Conservation (phyloP, 768 basidiomycete genomes). For the Mrakia blollopis region DNA sequence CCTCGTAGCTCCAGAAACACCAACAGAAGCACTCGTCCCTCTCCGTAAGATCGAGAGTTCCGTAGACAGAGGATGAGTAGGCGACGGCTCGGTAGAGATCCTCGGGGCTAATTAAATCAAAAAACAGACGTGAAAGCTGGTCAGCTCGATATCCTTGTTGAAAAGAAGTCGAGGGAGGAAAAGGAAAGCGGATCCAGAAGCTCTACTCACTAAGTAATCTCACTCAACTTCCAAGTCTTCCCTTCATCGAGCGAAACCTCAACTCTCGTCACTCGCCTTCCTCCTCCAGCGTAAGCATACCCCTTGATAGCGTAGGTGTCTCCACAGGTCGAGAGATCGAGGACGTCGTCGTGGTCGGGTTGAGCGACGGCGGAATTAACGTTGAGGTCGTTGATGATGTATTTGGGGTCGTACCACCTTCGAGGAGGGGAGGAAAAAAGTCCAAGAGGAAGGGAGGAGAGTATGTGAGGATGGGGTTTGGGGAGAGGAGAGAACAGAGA, state of each 20-base stretch:
- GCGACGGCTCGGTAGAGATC: slow-evolving; percentile 50
- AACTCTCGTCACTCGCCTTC: slow-evolving; percentile 56
- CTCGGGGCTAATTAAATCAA: slow-evolving; percentile 45
- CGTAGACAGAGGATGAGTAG: slow-evolving; percentile 49
- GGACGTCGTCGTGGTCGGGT: slow-evolving; percentile 55
- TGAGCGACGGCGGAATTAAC: slow-evolving; percentile 55
- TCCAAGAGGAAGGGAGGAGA: too few species aligned
- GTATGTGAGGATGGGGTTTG: too few species aligned
- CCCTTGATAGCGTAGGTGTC: slow-evolving; percentile 51
- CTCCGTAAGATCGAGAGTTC: slow-evolving; percentile 51
- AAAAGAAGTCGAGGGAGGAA: slow-evolving; percentile 49
- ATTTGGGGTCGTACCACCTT: slow-evolving; percentile 37
- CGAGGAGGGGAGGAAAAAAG: neutral
- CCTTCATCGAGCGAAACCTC: slow-evolving; percentile 59
- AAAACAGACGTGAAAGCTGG: neutral
- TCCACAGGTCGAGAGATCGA: slow-evolving; percentile 25
- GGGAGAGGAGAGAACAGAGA: neutral
- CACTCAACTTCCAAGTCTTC: slow-evolving; percentile 50
- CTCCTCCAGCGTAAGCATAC: slow-evolving; percentile 62
- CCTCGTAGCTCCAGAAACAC: slow-evolving; percentile 56
- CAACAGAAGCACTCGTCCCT: slow-evolving; percentile 58
- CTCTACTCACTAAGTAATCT: slow-evolving; percentile 43
- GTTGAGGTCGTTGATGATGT: slow-evolving; percentile 55
- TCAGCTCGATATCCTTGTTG: slow-evolving; percentile 43
- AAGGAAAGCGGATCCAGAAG: neutral